A percentile compares a stretch with the other conserved stretches of the same genome.
Conservation (phyloP, 495 filamentous ascomycete species). For the Penicillium coprophilum region DNA sequence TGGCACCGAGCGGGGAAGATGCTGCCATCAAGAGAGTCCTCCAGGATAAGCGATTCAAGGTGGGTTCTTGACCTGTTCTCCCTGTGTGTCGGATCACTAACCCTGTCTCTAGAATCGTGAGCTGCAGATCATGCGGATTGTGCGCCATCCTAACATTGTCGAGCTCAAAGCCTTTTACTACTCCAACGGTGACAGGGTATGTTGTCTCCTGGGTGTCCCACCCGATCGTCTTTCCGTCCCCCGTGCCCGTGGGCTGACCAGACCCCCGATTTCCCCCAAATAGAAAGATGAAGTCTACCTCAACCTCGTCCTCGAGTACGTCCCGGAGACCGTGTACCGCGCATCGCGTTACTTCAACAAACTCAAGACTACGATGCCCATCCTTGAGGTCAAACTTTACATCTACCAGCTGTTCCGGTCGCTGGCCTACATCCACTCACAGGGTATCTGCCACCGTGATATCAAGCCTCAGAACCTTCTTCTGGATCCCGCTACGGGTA, state of each 20-base stretch:
- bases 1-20: slow-evolving; percentile 94
- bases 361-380: slow-evolving; percentile 99
- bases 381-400: slow-evolving; percentile 97
- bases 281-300: slow-evolving; percentile 99
- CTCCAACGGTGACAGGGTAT: slow-evolving; percentile 95
- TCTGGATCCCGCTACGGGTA: slow-evolving; percentile 82
- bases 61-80: slow-evolving; percentile 26
- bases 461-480: slow-evolving; percentile 99
- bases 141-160: slow-evolving; percentile 97
- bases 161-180: slow-evolving; percentile 99
- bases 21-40: slow-evolving; percentile 98
- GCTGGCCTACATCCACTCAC: slow-evolving; percentile 97
- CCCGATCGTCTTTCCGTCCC: slow-evolving; percentile 4
- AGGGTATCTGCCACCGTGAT: slow-evolving; percentile 98
- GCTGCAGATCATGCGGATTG: slow-evolving; percentile 98
- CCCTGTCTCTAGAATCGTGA: slow-evolving; percentile 84
- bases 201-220: slow-evolving; percentile 34
- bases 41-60: slow-evolving; percentile 99
- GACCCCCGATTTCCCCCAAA: not conserved
- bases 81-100: not conserved
- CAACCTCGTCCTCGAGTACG: slow-evolving; percentile 96
- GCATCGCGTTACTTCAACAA: slow-evolving; percentile 99
- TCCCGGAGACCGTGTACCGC: slow-evolving; percentile 96
- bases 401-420: slow-evolving; percentile 99
- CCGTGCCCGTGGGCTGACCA: slow-evolving; percentile 20